phyloP scores from a whole-genome alignment of 495 filamentous ascomycete genomes.

The Hypomontagnella monticulosa region DNA sequence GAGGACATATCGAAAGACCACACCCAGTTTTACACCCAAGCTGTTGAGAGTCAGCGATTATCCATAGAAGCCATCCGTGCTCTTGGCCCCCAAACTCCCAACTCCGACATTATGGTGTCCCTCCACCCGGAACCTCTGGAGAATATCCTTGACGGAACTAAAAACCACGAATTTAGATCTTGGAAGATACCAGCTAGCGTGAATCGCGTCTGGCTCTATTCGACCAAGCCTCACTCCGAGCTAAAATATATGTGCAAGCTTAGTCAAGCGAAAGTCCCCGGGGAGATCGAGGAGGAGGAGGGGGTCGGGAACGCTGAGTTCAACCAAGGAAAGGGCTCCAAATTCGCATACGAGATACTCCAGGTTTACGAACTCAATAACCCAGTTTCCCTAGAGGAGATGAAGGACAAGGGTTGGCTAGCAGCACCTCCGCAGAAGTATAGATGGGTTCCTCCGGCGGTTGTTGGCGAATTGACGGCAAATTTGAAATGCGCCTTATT shows the following conservation, averaged over 20 bases:
- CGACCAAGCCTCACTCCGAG: constrained; percentile 48
- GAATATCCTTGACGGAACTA: constrained; percentile 50
- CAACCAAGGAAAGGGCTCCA: constrained; percentile 50
- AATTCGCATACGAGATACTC: constrained; percentile 58
- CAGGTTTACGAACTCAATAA: constrained; percentile 64
- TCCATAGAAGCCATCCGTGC: constrained; percentile 53
- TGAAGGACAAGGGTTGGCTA: constrained; percentile 57
- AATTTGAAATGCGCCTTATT: constrained; percentile 57
- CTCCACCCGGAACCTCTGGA: constrained; percentile 51
- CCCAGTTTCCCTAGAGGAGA: constrained; percentile 52
- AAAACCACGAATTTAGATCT: constrained; percentile 57
- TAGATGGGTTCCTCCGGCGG: constrained; percentile 55
- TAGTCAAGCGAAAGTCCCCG: constrained; percentile 50
- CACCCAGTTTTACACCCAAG: constrained; percentile 53
- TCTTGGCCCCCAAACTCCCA: constrained; percentile 56
- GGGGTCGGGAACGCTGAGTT: constrained; percentile 60
- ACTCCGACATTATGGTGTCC: constrained; percentile 59
- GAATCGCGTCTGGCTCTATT: constrained; percentile 60
- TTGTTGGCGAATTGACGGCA: constrained; percentile 56
- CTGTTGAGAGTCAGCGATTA: constrained; percentile 60
- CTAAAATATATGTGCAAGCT: constrained; percentile 62
- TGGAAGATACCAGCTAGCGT: constrained; percentile 55
- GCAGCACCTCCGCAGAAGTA: constrained; percentile 51
- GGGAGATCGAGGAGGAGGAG: constrained; percentile 49
- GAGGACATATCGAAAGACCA: constrained; percentile 31